These are phyloP conservation scores for Daedaleopsis nitida DNA, from an alignment of 768 basidiomycete genomes.

Conservation along the genomic window DNA sequence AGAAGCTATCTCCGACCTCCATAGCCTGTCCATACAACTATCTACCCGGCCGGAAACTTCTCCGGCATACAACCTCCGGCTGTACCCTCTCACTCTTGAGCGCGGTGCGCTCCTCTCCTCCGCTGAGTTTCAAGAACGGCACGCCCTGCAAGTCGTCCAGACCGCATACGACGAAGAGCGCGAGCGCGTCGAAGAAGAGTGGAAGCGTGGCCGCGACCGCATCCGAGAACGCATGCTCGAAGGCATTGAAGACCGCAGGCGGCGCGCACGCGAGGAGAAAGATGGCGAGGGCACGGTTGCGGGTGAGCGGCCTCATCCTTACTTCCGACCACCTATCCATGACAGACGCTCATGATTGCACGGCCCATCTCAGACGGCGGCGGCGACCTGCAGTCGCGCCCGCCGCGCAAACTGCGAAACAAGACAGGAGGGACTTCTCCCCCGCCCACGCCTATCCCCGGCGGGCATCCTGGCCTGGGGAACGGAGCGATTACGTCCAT, in stretches of 20 bases:
- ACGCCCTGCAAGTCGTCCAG: constrained; percentile 65
- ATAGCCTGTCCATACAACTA: constrained; percentile 59
- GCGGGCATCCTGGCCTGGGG: constrained; percentile 21
- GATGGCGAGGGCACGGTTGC: constrained; percentile 83
- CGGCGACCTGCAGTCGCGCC: constrained; percentile 74
- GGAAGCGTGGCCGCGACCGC: constrained; percentile 71
- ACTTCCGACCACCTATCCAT: not conserved
- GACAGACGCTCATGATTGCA: not conserved
- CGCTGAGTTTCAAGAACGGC: constrained; percentile 65
- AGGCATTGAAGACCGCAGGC: constrained; percentile 80
- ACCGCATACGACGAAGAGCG: constrained; percentile 79
- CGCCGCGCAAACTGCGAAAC: constrained; percentile 82
- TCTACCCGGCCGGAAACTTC: constrained; percentile 68
- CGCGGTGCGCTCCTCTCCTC: constrained; percentile 75
- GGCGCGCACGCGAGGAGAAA: constrained; percentile 83
- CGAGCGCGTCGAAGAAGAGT: constrained; percentile 81
- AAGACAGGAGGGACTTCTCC: constrained; percentile 73
- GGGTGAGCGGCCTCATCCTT: constrained; percentile 42
- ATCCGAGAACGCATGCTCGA: constrained; percentile 79
- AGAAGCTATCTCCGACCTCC: constrained; percentile 64
- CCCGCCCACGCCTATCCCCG: constrained; percentile 68
- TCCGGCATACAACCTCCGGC: constrained; percentile 65
- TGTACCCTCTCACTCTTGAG: constrained; percentile 74
- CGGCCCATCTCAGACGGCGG: constrained; percentile 54
- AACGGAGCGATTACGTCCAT: constrained; percentile 40